Evolutionary conservation across 1,284 basidiomycete species (phyloP), one percentile per base, ranked within the genome.

Genomic region (Boletus semigastroideus): DNA sequence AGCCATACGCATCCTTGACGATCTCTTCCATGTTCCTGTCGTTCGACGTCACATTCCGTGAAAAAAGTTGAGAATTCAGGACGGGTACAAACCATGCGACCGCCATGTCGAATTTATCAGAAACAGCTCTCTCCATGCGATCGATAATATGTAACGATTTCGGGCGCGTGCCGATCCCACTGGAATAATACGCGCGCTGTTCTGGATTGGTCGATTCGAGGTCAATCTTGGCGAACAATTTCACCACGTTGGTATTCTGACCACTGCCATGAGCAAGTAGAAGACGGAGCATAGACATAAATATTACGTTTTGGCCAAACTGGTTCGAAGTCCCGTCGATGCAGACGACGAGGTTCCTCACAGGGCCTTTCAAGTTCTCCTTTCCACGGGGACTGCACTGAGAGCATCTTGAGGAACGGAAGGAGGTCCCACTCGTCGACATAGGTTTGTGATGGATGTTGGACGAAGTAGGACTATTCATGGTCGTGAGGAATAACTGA

Each of bases 201-300:
- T 56, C 42, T 12, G 55, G 46, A 6, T 31, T 13, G 6, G 17
- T 33, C 7, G 45, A 41, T 44, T 62, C 51, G 16, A 61, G 56
- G n/a, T 64, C 41, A n/a, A 72, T 52, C 9, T 57, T 57, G 28
- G 54, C 53, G 33, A 70, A 71, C 2, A 72, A 48, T 45, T 73
- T 70, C 27, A 73, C 59, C 8, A 74, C 58, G 25, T 72, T 74
- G 49, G 70, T 72, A 41, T 68, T 70, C 71, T 73, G 49, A 56
- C 7, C 22, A 37, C 14, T 9, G 12, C 43, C 14, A 16, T 66
- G 1, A 66, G 46, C 28, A 14, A 20, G 14, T 40, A 27, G 13
- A 22, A 34, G 7, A n/a, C 1, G 10, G 6, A 0, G 5, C 1
- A 22, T n/a, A 33, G 10, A 43, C 20, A 11, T 6, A 27, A 36